Base-by-base conservation (phyloP, 2,329 filamentous ascomycete genomes). In the Neocatenulostroma microsporum region DNA sequence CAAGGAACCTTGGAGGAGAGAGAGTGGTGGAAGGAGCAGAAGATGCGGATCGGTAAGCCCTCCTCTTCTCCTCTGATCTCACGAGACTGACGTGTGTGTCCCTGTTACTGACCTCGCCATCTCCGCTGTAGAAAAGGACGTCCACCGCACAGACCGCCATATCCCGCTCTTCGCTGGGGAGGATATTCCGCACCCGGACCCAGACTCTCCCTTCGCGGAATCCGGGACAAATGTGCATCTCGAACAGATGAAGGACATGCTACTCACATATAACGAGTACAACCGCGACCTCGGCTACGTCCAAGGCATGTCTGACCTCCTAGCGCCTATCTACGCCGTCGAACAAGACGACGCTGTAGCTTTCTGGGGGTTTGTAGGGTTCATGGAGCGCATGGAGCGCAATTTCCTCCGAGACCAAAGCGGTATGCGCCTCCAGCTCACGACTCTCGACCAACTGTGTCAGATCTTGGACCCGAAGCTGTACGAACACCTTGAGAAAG, bases 201-300 rank as follows among this genome's bases (percentile, higher is more conserved):
- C 91, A 0, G 84, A 89, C 44, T 96, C 89, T 0, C 89, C 91
- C 0, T 98, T 96, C 61, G 85, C 89, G 10, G 84, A 88, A 29
- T 76, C 80, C 3, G 91, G 91, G 45, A 98, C 91, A 30, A 98
- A 98, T 53, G 88, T 95, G 5, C 91, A 98, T 61, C 74, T 98
- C 46, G 91, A 98, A 63, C 91, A 98, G 66, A 84, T 98, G 77
- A 98, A 98, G 65, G 91, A 98, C 59, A 94, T 98, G 84, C 79
- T 98, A 1, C 73, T 98, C 13, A 96, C 91, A 0, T 98, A 98
- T 62, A 96, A 98, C 58, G 91, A 98, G 64, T 93, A 93, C 64
- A 98, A 98, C 66, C 84, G 80, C 41, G 85, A 91, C 40, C 74
- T 98, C 3, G 91, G 93, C 32, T 98, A 98, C 56, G 91, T 98